These are phyloP conservation scores for Aureobasidium uvarum DNA, from an alignment of 2,329 filamentous ascomycete genomes.

Conservation along the genomic window DNA sequence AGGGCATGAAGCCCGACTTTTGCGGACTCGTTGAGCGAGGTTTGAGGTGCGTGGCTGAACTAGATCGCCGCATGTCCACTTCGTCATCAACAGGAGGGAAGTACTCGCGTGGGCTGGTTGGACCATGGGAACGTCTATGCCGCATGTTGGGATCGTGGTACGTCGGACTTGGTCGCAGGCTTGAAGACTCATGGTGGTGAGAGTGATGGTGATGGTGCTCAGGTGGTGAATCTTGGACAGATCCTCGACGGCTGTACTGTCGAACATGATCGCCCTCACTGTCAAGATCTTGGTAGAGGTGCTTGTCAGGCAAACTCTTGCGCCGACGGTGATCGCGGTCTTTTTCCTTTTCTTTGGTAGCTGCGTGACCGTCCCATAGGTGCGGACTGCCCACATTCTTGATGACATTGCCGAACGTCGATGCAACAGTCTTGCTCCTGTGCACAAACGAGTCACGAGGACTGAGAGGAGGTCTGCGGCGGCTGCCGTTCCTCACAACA, in stretches of 20 bases:
- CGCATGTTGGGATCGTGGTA: constrained; percentile 8
- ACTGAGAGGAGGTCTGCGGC: constrained; percentile 35
- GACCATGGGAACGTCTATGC: not conserved
- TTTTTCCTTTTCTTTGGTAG: constrained; percentile 29
- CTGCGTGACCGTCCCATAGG: constrained; percentile 38
- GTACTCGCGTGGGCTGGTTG: constrained; percentile 36
- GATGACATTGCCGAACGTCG: constrained; percentile 39
- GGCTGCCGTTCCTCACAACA: constrained; percentile 44
- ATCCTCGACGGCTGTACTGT: constrained; percentile 18
- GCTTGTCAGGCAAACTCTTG: constrained; percentile 31
- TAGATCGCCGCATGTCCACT: constrained; percentile 25
- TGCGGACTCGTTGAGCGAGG: constrained; percentile 27
- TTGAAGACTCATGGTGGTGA: constrained; percentile 38
- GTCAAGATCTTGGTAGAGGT: constrained; percentile 32
- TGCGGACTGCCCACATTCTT: constrained; percentile 39
- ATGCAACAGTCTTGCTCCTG: constrained; percentile 40
- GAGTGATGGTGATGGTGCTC: constrained; percentile 37
- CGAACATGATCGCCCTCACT: not conserved
- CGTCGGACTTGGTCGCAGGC: constrained; percentile 4
- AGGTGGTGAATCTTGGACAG: constrained; percentile 33
- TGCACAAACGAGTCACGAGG: constrained; percentile 38
- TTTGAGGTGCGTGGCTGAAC: constrained; percentile 30
- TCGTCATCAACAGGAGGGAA: constrained; percentile 30
- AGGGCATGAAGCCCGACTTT: constrained; percentile 45
- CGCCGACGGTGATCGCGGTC: constrained; percentile 26